Evolutionary conservation across 257 asterid species (phyloP).

Genomic region (Fraxinus americana): DNA sequence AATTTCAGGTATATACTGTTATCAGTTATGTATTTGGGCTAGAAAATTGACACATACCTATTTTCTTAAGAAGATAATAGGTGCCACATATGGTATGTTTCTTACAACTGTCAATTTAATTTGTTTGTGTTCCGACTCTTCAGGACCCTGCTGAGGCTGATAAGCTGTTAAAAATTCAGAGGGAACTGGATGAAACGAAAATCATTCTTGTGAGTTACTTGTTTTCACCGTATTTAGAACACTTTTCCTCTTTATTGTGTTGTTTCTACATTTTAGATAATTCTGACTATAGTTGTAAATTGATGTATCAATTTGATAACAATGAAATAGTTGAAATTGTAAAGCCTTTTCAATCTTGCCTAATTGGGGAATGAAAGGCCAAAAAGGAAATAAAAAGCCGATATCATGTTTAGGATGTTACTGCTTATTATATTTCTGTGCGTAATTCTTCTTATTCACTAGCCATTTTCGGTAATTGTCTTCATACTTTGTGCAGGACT

Average conservation of each 20-base stretch:
- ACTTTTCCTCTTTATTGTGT: background rate
- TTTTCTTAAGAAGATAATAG: background rate
- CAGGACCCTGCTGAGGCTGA: constrained; percentile 69
- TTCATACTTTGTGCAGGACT: background rate
- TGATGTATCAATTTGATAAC: background rate
- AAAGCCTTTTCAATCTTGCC: background rate
- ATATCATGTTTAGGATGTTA: background rate
- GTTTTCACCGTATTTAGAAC: background rate
- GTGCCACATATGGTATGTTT: background rate
- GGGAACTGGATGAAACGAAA: constrained; percentile 62
- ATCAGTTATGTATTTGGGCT: background rate
- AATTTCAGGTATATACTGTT: constrained; percentile 18
- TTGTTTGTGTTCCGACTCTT: background rate
- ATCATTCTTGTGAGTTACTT: constrained; percentile 50
- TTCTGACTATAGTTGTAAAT: background rate
- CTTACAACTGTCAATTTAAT: background rate
- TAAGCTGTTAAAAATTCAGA: constrained; percentile 55
- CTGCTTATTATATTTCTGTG: background rate
- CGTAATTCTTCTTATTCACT: background rate
- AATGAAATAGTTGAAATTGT: background rate
- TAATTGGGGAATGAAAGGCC: background rate
- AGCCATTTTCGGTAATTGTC: background rate
- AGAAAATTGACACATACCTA: background rate
- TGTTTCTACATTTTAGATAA: background rate
- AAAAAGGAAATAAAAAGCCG: background rate